Evolutionary conservation across 805 yeast genomes (phyloP), one percentile per base, ranked within the genome.

Genomic region (Sporopachydermia lactativora): DNA sequence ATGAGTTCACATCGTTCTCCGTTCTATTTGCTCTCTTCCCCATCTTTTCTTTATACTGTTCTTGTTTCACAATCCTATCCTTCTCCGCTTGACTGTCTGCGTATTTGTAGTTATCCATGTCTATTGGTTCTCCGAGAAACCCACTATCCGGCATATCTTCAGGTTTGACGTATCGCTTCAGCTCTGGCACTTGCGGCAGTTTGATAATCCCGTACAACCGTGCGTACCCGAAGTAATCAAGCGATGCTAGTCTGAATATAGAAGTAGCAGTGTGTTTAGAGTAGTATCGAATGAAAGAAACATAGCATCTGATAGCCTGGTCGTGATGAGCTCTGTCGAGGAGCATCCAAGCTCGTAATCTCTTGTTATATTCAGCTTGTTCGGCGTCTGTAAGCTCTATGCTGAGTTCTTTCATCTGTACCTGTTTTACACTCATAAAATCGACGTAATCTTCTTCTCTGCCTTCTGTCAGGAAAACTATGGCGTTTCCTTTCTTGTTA

Each of bases 101-200:
- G 52, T 82, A 89, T 5, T 68, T 61, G 54, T 71, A 84, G 1
- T 57, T 63, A 46, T 81, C 84, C 74, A 83, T 70, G 49, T 83
- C 79, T 15, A 86, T 65, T 2, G 63, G 62, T 18, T 61, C 68
- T 2, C 77, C 68, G 28, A 83, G 59, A 85, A 88, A 84, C 1
- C 96, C 96, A 45, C 75, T 77, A 19, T 68, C 73, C 0, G 86
- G 82, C 51, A 76, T 60, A 8, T 58, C 48, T 2, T 67, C 72
- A 11, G 54, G 47, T 34, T 60, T 53, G 2, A 77, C 62, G 48
- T 69, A 64, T 41, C 62, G 64, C 16, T 77, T 70, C 19, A 75
- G 61, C 54, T 92, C 99, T 0, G 98, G 98, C 97, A 94, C 92
- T 49, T 77, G 75, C 5, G 99, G 99, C 43, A 89, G 60, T 49